phyloP scores from a whole-genome alignment of 1,284 basidiomycete species.

The Austroboletus novae-zelandiae region DNA sequence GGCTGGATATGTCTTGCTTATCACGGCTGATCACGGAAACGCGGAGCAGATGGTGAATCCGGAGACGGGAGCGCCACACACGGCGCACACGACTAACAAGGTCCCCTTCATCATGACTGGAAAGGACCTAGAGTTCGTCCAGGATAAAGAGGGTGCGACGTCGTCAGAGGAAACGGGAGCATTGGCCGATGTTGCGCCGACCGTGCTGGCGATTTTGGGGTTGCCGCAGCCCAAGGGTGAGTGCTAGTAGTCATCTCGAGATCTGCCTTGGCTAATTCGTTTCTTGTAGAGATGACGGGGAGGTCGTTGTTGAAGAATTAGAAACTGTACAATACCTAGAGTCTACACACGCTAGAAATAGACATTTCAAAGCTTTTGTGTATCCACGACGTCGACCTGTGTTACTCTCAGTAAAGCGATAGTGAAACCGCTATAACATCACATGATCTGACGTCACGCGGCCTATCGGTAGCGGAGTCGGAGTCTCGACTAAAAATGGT shows the following conservation, averaged over 20 bases:
- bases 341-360: background rate
- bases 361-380: no score
- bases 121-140: constrained; percentile 46
- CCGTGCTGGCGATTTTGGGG: constrained; percentile 75
- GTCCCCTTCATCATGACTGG: constrained; percentile 80
- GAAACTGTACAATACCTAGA: constrained; percentile 18
- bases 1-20: constrained; percentile 79
- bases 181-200: constrained; percentile 86
- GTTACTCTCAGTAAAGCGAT: background rate
- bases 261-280: constrained; percentile 2
- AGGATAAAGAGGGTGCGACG: constrained; percentile 33
- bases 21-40: constrained; percentile 93
- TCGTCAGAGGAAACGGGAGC: constrained; percentile 69
- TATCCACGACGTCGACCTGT: no score
- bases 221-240: constrained; percentile 58
- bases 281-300: constrained; percentile 28
- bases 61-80: constrained; percentile 81
- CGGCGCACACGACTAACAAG: constrained; percentile 81
- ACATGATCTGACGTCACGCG: constrained; percentile 24
- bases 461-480: no score
- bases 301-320: constrained; percentile 29
- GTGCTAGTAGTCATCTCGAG: constrained; percentile 5
- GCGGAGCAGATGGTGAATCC: constrained; percentile 90
- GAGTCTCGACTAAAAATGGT: no score
- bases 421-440: background rate